phyloP scores from a whole-genome alignment of 179 eudicot genomes.

The Actinidia chinensis region DNA sequence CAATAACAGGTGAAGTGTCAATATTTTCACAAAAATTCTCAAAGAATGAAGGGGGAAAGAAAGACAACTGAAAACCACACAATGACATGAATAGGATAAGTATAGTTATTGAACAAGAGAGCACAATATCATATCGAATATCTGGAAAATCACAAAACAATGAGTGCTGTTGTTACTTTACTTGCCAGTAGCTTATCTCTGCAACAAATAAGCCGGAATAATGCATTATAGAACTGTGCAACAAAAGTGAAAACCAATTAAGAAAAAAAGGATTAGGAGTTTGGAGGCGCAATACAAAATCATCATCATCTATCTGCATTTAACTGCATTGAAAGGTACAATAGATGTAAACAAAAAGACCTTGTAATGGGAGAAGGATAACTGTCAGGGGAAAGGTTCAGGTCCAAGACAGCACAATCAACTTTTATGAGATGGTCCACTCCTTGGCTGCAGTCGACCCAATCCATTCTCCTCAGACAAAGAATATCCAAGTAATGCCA shows the following conservation, averaged over 20 bases:
- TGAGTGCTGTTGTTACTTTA: constrained; percentile 83
- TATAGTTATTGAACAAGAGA: not conserved
- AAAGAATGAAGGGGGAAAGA: constrained; percentile 7
- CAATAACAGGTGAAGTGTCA: constrained; percentile 15
- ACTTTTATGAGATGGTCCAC: constrained; percentile 96
- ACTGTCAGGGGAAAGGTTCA: constrained; percentile 97
- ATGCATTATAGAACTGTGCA: constrained; percentile 17
- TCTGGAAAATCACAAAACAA: constrained; percentile 66
- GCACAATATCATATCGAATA: constrained; percentile 11
- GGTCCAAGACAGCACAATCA: constrained; percentile 95
- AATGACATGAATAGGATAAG: not conserved
- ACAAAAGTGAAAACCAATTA: constrained; percentile 12
- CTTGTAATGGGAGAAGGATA: constrained; percentile 98
- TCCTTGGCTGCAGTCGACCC: constrained; percentile 91
- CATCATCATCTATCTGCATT: not conserved
- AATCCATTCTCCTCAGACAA: constrained; percentile 83
- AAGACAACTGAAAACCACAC: constrained; percentile 1
- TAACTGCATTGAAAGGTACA: not conserved
- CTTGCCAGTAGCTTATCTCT: constrained; percentile 86
- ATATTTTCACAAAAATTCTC: constrained; percentile 2
- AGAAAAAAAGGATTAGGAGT: constrained; percentile 3
- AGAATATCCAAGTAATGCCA: constrained; percentile 86
- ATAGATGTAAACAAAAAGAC: constrained; percentile 33
- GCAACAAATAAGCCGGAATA: constrained; percentile 79
- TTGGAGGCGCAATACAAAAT: no score